These are phyloP conservation scores for Coniochaeta sp. DNA, from an alignment of 2,329 filamentous ascomycete genomes.

Conservation along the genomic window DNA sequence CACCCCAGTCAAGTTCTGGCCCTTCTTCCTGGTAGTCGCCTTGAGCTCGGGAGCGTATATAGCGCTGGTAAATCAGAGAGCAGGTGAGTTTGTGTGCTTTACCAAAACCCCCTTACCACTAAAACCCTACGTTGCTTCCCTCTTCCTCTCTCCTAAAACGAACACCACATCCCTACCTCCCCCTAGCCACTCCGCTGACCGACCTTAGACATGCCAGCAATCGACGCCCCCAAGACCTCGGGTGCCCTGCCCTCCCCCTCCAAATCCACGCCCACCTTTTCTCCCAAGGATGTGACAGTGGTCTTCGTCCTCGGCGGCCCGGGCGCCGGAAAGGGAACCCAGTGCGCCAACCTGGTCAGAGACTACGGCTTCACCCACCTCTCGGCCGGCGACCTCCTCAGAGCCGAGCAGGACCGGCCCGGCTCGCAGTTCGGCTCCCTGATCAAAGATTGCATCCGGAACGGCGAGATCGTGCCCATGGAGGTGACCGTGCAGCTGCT, in stretches of 20 bases:
- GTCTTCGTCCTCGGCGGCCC: constrained; percentile 95
- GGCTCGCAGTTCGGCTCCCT: constrained; percentile 86
- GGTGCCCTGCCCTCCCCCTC: constrained; percentile 35
- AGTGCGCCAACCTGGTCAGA: constrained; percentile 80
- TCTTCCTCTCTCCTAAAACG: background rate
- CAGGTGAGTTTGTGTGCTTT: constrained; percentile 24
- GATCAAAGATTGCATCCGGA: constrained; percentile 88
- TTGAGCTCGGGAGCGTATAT: constrained; percentile 41
- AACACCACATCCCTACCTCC: background rate
- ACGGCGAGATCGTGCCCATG: constrained; percentile 97
- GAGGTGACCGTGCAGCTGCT: constrained; percentile 91
- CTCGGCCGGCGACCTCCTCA: constrained; percentile 85
- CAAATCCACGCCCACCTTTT: constrained; percentile 64
- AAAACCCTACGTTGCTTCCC: no score
- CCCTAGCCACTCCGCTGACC: constrained; percentile 4
- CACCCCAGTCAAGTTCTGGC: constrained; percentile 46
- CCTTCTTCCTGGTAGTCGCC: constrained; percentile 43
- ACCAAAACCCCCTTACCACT: background rate
- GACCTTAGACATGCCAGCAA: constrained; percentile 25
- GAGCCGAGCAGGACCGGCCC: constrained; percentile 82
- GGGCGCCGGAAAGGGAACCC: constrained; percentile 92
- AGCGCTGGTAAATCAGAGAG: constrained; percentile 39
- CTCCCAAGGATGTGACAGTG: constrained; percentile 71
- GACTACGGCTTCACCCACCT: constrained; percentile 91
- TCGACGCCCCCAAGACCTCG: constrained; percentile 22